phyloP scores from a whole-genome alignment of 176 grass and related monocot species.

The Elymus sibiricus region DNA sequence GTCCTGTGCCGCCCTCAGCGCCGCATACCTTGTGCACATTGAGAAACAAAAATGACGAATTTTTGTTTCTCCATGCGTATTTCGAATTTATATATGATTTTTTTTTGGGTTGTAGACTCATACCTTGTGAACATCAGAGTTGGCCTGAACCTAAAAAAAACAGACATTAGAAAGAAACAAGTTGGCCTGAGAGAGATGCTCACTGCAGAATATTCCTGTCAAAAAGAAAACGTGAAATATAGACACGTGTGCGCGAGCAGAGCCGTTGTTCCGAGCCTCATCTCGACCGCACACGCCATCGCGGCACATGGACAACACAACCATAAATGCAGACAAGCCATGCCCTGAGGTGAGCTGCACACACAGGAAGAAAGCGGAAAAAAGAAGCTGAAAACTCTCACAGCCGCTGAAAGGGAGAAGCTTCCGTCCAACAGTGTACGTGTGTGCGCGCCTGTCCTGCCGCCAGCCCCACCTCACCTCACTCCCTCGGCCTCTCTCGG shows the following conservation, averaged over 20 bases:
- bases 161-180: too few relatives aligned
- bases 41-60: too few relatives aligned
- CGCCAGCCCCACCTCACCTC: background rate
- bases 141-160: background rate
- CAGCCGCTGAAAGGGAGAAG: background rate
- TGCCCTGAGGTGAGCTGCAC: background rate
- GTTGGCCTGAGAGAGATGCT: background rate
- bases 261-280: too few relatives aligned
- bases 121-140: too few relatives aligned
- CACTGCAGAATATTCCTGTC: background rate
- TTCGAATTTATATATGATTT: too few relatives aligned
- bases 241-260: background rate
- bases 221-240: background rate
- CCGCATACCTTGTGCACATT: too few relatives aligned
- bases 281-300: too few relatives aligned
- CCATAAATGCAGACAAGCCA: slow-evolving; percentile 24
- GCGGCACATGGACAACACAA: background rate
- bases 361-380: background rate
- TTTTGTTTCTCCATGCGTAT: too few relatives aligned
- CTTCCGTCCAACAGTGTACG: background rate
- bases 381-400: background rate
- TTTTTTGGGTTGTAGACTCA: too few relatives aligned
- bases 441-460: background rate
- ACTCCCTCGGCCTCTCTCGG: background rate
- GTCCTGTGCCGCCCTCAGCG: too few relatives aligned